A percentile compares a stretch with the other conserved stretches of the same genome.
phyloP scores from a whole-genome alignment of 768 basidiomycete species.

The Leccinum olivaceopallidum region DNA sequence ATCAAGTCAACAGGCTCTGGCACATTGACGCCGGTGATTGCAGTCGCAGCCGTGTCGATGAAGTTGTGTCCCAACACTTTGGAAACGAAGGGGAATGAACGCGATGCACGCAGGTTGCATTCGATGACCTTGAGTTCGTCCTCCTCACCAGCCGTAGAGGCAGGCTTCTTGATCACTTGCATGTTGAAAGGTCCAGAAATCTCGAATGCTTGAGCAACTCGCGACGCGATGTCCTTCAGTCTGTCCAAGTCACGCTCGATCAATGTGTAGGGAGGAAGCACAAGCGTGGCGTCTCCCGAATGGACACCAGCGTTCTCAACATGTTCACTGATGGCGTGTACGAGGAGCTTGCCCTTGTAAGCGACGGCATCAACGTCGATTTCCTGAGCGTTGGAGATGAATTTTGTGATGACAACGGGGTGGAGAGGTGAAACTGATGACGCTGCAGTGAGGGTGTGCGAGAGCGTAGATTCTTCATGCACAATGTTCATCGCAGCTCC shows the following conservation, averaged over 20 bases:
- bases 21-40: conserved; percentile 82
- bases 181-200: conserved; percentile 99
- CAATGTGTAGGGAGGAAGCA: conserved; percentile 91
- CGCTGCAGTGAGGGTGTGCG: conserved; percentile 95
- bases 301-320: conserved; percentile 99
- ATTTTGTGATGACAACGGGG: conserved; percentile 98
- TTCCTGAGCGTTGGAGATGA: conserved; percentile 97
- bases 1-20: conserved; percentile 92
- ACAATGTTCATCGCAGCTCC: conserved; percentile 99
- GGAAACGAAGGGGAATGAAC: conserved; percentile 99
- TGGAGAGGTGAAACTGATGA: conserved; percentile 95
- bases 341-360: conserved; percentile 85
- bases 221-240: conserved; percentile 90
- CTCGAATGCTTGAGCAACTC: conserved; percentile 92
- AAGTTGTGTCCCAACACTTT: conserved; percentile 98
- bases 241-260: conserved; percentile 74
- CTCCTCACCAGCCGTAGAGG: conserved; percentile 49
- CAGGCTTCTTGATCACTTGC: conserved; percentile 92
- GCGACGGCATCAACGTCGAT: conserved; percentile 98
- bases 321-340: conserved; percentile 97
- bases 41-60: conserved; percentile 88
- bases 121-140: conserved; percentile 94
- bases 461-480: conserved; percentile 83
- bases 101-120: conserved; percentile 96
- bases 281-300: conserved; percentile 97